Conservation (phyloP, 1,139 yeast species). For the Debaryomyces robertsiae region DNA sequence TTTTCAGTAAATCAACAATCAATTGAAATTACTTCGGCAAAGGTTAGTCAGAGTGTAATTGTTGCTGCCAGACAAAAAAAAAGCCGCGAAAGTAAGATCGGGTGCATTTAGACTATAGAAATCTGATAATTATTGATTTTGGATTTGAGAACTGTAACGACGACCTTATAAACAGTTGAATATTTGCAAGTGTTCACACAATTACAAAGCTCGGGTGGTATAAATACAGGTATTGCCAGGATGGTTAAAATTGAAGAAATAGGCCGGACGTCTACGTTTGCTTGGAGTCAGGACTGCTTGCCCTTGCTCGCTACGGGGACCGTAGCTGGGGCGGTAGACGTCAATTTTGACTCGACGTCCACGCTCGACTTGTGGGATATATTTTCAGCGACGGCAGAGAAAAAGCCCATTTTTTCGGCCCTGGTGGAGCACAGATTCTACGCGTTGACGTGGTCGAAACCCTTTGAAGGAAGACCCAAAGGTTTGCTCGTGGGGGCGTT, state of each 20-base stretch:
- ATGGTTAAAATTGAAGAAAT: conserved; percentile 89
- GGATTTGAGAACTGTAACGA: background rate
- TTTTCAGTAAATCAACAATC: conserved; percentile 1
- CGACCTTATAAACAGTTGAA: conserved; percentile 4
- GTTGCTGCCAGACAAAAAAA: background rate
- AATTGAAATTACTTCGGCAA: conserved; percentile 8
- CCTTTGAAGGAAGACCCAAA: conserved; percentile 52
- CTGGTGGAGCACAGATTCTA: conserved; percentile 66
- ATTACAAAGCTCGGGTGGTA: background rate
- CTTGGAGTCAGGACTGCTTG: conserved; percentile 82
- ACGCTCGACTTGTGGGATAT: conserved; percentile 78
- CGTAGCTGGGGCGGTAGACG: conserved; percentile 92
- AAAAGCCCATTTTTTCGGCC: conserved; percentile 53
- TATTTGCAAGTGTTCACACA: background rate
- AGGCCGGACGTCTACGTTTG: conserved; percentile 85
- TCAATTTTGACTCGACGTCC: conserved; percentile 78
- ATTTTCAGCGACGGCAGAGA: conserved; percentile 45
- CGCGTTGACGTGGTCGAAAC: conserved; percentile 84
- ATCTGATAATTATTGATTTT: conserved; percentile 9
- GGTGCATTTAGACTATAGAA: background rate
- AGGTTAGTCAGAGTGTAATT: conserved; percentile 4
- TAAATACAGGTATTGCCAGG: conserved; percentile 3
- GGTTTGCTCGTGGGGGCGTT: conserved; percentile 86
- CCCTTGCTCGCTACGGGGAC: conserved; percentile 89
- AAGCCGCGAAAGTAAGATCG: background rate